These are phyloP conservation scores for Trichopus zeylanicus DNA, from an alignment of 116 monocot genomes.

Conservation along the genomic window DNA sequence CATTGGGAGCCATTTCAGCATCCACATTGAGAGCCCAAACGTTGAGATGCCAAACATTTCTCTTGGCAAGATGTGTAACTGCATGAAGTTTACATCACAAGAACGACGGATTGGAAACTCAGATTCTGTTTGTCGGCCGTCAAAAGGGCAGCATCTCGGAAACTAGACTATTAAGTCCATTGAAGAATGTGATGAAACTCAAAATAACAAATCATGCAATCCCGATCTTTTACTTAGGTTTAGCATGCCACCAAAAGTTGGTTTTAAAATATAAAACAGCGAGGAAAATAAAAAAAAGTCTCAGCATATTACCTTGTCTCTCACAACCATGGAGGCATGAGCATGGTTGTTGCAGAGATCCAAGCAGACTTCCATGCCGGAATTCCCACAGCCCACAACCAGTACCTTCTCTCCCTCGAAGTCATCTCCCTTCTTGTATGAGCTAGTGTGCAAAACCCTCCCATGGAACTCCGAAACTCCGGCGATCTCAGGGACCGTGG, in stretches of 20 bases:
- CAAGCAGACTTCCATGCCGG: constrained; percentile 76
- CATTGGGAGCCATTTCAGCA: constrained; percentile 69
- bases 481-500: constrained; percentile 29
- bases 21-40: constrained; percentile 71
- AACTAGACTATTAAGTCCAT: too few relatives aligned
- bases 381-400: constrained; percentile 76
- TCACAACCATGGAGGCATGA: constrained; percentile 53
- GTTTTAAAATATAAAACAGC: too few relatives aligned
- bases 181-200: too few relatives aligned
- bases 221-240: too few relatives aligned
- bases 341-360: constrained; percentile 64
- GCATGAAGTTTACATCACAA: neutral
- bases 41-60: constrained; percentile 83
- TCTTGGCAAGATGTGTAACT: constrained; percentile 33
- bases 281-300: too few relatives aligned
- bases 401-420: constrained; percentile 56
- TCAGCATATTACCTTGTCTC: constrained; percentile 80
- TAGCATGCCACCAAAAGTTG: too few relatives aligned
- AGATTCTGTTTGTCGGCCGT: too few relatives aligned
- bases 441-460: constrained; percentile 42
- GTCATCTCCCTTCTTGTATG: constrained; percentile 47
- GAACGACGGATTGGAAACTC: too few relatives aligned
- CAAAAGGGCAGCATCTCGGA: too few relatives aligned
- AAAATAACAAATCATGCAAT: too few relatives aligned
- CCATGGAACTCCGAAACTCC: constrained; percentile 39